phyloP scores from a whole-genome alignment of 1,284 basidiomycete species.

The Athelia sp. region DNA sequence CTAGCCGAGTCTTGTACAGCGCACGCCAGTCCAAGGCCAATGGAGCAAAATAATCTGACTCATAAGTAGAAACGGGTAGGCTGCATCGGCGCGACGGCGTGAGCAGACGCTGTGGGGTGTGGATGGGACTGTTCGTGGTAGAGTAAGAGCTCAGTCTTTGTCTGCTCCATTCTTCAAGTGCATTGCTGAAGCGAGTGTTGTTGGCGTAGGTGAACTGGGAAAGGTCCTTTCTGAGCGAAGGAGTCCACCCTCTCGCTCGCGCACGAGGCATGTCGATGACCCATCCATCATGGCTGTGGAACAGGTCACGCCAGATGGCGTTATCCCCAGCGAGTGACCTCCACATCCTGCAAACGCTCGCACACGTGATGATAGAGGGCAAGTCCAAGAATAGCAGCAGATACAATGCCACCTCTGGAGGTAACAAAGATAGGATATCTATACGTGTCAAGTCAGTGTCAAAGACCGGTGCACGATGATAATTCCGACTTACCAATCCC shows the following conservation, averaged over 20 bases:
- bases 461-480: neutral
- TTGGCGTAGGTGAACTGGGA: neutral
- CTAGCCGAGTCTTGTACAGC: slow-evolving; percentile 51
- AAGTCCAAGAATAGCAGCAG: slow-evolving; percentile 43
- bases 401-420: slow-evolving; percentile 41
- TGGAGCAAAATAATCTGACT: slow-evolving; percentile 21
- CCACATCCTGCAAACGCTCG: slow-evolving; percentile 66
- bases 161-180: slow-evolving; percentile 1
- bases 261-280: slow-evolving; percentile 40
- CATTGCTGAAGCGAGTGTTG: neutral
- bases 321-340: slow-evolving; percentile 63
- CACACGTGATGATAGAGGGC: slow-evolving; percentile 53
- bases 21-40: slow-evolving; percentile 53
- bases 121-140: neutral
- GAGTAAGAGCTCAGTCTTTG: neutral
- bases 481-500: slow-evolving; percentile 45
- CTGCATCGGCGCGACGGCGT: neutral
- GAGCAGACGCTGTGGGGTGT: slow-evolving; percentile 3
- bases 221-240: neutral
- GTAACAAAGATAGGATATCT: slow-evolving; percentile 33
- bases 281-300: slow-evolving; percentile 57
- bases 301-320: slow-evolving; percentile 69
- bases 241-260: slow-evolving; percentile 14
- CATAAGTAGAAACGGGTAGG: neutral
- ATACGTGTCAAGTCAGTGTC: neutral